A percentile compares a stretch with the other conserved stretches of the same genome.
These are phyloP conservation scores for Phytophthora pini DNA, from an alignment of 352 stramenopile species.

Conservation along the genomic window DNA sequence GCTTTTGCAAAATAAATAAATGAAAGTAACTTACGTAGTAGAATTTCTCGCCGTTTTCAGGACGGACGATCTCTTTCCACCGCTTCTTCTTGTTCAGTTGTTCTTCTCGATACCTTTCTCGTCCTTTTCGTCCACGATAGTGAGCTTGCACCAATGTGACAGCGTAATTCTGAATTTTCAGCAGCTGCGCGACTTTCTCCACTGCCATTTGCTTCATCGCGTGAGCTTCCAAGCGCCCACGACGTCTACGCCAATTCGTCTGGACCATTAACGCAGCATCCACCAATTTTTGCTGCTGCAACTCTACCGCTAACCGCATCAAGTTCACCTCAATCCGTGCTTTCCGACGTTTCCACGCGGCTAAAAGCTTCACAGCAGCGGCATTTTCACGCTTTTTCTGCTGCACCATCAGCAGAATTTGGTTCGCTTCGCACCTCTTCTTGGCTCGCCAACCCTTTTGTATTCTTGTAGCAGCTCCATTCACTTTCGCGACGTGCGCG, in stretches of 20 bases:
- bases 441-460: conserved; percentile 63
- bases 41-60: conserved; percentile 77
- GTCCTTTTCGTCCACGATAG: conserved; percentile 74
- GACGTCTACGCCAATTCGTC: conserved; percentile 52
- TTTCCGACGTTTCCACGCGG: conserved; percentile 66
- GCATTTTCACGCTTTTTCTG: conserved; percentile 47
- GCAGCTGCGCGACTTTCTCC: conserved; percentile 50
- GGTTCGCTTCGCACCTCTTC: conserved; percentile 45
- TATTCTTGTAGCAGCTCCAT: conserved; percentile 48
- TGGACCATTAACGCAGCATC: conserved; percentile 54
- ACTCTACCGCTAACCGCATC: conserved; percentile 47
- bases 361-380: conserved; percentile 60
- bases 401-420: conserved; percentile 47
- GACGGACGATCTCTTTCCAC: conserved; percentile 93
- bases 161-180: conserved; percentile 69
- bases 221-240: conserved; percentile 37
- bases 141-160: conserved; percentile 80
- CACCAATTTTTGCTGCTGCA: conserved; percentile 40
- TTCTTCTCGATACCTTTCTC: conserved; percentile 61
- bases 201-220: conserved; percentile 39
- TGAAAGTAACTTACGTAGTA: conserved; percentile 82
- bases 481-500: conserved; percentile 29
- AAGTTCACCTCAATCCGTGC: conserved; percentile 45
- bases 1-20: background rate
- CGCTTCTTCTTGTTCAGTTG: conserved; percentile 74